Conservation (phyloP, 2,329 filamentous ascomycete species). For the Sordariomycetes sp. region DNA sequence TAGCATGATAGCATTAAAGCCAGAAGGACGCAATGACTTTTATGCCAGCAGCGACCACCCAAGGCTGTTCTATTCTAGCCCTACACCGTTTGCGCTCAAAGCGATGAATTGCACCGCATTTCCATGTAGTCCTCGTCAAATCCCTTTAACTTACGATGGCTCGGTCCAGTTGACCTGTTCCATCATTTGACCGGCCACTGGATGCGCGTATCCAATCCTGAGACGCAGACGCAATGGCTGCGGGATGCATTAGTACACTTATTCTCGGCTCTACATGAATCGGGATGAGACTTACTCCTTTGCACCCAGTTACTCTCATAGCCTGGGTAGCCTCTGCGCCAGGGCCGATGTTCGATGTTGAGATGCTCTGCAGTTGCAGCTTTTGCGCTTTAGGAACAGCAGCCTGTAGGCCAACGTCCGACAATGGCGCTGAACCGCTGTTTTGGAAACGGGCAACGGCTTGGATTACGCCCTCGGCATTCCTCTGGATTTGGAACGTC, state of each 20-base stretch:
- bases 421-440: slow-evolving; percentile 55
- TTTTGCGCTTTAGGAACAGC: slow-evolving; percentile 96
- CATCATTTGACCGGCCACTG: slow-evolving; percentile 60
- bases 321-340: slow-evolving; percentile 80
- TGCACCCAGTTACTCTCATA: slow-evolving; percentile 79
- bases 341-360: slow-evolving; percentile 63
- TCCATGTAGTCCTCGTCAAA: too few species aligned
- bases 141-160: slow-evolving; percentile 33
- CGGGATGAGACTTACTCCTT: slow-evolving; percentile 71
- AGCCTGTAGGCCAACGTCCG: slow-evolving; percentile 77
- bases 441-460: slow-evolving; percentile 81
- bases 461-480: slow-evolving; percentile 69
- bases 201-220: slow-evolving; percentile 71
- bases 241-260: too few species aligned
- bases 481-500: slow-evolving; percentile 76
- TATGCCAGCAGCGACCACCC: too few species aligned
- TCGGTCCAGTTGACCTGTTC: slow-evolving; percentile 98
- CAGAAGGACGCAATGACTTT: too few species aligned
- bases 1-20: too few species aligned
- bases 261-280: too few species aligned
- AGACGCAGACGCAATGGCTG: slow-evolving; percentile 79
- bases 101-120: too few species aligned
- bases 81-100: too few species aligned
- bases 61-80: too few species aligned
- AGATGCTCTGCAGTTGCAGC: slow-evolving; percentile 84